Evolutionary conservation across 192 early-diverging fungal species (phyloP), one percentile per base, ranked within the genome.

Genomic region (Coemansia reversa): DNA sequence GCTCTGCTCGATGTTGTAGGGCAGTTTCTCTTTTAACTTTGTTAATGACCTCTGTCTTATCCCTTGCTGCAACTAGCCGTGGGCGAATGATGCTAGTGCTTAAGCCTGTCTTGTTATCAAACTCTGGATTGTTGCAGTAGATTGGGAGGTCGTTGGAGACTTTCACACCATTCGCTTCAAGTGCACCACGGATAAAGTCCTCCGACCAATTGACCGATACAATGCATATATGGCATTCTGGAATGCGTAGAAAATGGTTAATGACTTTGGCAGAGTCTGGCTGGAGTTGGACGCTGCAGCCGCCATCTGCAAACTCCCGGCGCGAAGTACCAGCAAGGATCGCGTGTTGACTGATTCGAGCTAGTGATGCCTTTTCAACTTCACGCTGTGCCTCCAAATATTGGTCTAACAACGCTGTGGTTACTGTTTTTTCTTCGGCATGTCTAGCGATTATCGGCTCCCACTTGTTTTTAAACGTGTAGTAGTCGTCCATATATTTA

Each of bases 151-250:
- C 27, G 39, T 28, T 45, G 22, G 16, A 28, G 39, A 45, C 39
- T 53, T 32, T 7, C 3, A 75, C 69, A 8, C 75, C 72, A 28
- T 63, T 65, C 2, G 69, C 69, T 6, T 62, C 55, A 42, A 83
- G 27, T 0, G 75, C 69, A 22, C 81, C 81, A 0, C 60, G 61
- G 20, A 83, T 75, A 55, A 79, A 74, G 48, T 77, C 75, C 22
- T 62, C 29, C 0, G 81, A 79, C 81, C 81, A 83, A 29, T 83
- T 83, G 33, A 60, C 63, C n/a, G 81, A 83, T 2, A 79, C 51
- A 0, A 83, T 39, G 14, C 62, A 67, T 25, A 72, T 67, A 9
- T 58, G 33, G 58, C 42, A 65, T 45, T 24, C 56, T 4, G 45
- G 24, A 2, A n/a, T 11, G 9, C 20, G 23, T 20, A 83, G 39